These are phyloP conservation scores for Chlamydomonas incerta DNA, from an alignment of 139 green algal genomes.

Conservation along the genomic window DNA sequence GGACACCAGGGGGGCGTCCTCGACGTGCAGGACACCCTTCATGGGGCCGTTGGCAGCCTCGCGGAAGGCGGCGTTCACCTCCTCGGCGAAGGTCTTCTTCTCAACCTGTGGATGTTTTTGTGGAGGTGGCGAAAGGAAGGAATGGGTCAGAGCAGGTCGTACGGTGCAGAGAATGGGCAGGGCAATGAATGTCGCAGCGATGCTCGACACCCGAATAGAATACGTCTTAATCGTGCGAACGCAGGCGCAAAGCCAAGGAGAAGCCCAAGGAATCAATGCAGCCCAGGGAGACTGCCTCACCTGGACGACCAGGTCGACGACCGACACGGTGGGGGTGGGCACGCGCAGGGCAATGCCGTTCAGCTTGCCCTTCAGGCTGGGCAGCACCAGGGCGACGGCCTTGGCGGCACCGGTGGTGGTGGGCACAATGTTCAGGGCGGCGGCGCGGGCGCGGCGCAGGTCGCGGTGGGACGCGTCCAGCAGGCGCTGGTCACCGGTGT, in stretches of 20 bases:
- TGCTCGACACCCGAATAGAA: too few species aligned
- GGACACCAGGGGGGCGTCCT: conserved; percentile 96
- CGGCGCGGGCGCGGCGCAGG: conserved; percentile 95
- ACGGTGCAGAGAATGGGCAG: too few species aligned
- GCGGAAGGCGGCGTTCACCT: conserved; percentile 98
- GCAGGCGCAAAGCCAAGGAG: not conserved
- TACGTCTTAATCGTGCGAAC: too few species aligned
- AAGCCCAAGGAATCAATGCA: not conserved
- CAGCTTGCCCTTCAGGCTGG: conserved; percentile 94
- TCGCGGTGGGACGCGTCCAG: conserved; percentile 98
- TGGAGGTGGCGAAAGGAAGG: not conserved
- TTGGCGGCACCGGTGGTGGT: conserved; percentile 99
- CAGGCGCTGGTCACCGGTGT: conserved; percentile 99
- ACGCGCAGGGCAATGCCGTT: conserved; percentile 99
- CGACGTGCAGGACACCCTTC: conserved; percentile 93
- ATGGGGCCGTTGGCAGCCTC: conserved; percentile 85
- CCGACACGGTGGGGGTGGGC: conserved; percentile 98
- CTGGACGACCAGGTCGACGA: conserved; percentile 98
- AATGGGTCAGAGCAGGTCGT: too few species aligned
- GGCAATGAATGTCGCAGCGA: not conserved
- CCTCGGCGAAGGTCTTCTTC: conserved; percentile 99
- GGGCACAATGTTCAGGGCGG: conserved; percentile 98
- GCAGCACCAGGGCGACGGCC: conserved; percentile 97
- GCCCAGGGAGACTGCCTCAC: conserved; percentile 41
- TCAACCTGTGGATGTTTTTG: conserved; percentile 90